Base-by-base conservation (phyloP, 2,329 filamentous ascomycete genomes). In the Endocalyx cinctus region DNA sequence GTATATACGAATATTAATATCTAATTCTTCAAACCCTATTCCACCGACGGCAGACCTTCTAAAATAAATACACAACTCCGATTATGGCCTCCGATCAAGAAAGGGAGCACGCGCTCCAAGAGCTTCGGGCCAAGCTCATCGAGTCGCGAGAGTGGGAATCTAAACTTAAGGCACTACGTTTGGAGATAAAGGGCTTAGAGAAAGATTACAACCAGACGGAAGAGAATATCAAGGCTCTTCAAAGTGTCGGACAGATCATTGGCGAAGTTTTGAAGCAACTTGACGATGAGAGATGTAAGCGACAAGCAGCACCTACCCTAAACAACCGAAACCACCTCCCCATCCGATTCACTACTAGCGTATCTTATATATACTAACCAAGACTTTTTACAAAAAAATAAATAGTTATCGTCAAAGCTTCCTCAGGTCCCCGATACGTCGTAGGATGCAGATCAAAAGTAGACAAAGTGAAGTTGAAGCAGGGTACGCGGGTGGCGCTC, bases 171-270 rank as follows among this genome's bases (percentile, higher is more conserved):
- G 79, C 83, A 33, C 70, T 98, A 52, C 86, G 92, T 43, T 71
- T 95, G 66, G 92, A 96, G 51, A 96, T 98, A 64, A 98, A 97
- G 70, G 87, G 84, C 39, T 67, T 97, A 35, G 87, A 95, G 60
- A 88, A 85, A 58, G 89, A 97, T 54, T 98, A 89, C 57, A 90
- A 98, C 62, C 81, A 90, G 49, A 97, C 92, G 34, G 92, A 98
- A 62, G 94, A 98, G 48, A 97, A 97, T 69, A 97, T 98, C 74
- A 98, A 98, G 73, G 92, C 92, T 48, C 71, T 98, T 56, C 92
- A 98, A 71, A 97, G 92, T 63, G 92, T 98, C 35, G 92, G 92
- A 31, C 92, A 98, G 70, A 98, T 98, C 64, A 97, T 98, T 63
- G 92, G 92, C 53, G 92, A 98, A 67, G 94, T 98, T 41, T 70